Evolutionary conservation across 768 basidiomycete genomes (phyloP), one percentile per base, ranked within the genome.

Genomic region (Kondoa subrosea): DNA sequence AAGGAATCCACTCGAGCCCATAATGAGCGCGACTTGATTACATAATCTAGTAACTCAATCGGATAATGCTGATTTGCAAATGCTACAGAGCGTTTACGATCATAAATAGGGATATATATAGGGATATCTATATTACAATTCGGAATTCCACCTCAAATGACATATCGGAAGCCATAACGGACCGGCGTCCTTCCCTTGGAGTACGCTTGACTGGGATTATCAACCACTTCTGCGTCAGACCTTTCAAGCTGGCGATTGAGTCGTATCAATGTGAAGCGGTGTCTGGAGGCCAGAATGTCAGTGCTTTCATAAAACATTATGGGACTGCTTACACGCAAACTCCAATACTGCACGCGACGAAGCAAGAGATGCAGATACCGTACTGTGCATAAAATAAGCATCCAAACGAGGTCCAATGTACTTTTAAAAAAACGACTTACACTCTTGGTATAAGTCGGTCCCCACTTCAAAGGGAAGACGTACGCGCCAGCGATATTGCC

Each of bases 401-500:
- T 26, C 56, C 16, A n/a, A 21, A 17, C 1, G 17, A 26, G n/a
- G 15, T 1, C 16, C 57, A 60, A 57, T 67, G 0, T 60, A 66
- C 63, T 81, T 80, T 15, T 77, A 77, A 81, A 81, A 14, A n/a
- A n/a, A n/a, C n/a, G n/a, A n/a, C n/a, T n/a, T n/a, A n/a, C n/a
- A n/a, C n/a, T n/a, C n/a, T 50, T 50, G 40, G 12, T 8, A 21
- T 50, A 50, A 21, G 40, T 50, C 40, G 85, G 86, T 2, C 69
- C 76, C 71, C 73, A 76, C 0, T 26, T 12, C 1, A 57, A 1
- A 0, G 67, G 67, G 59, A 68, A 71, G 66, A 82, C 84, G 78
- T 80, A 91, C 80, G 88, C 85, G 70, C 90, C 90, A 57, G 84
- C 78, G 56, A 93, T 81, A 78, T 92, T 92, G 0, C 91, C 91